phyloP scores from a whole-genome alignment of 2,329 filamentous ascomycete genomes.

The Plenodomus tracheiphilus region DNA sequence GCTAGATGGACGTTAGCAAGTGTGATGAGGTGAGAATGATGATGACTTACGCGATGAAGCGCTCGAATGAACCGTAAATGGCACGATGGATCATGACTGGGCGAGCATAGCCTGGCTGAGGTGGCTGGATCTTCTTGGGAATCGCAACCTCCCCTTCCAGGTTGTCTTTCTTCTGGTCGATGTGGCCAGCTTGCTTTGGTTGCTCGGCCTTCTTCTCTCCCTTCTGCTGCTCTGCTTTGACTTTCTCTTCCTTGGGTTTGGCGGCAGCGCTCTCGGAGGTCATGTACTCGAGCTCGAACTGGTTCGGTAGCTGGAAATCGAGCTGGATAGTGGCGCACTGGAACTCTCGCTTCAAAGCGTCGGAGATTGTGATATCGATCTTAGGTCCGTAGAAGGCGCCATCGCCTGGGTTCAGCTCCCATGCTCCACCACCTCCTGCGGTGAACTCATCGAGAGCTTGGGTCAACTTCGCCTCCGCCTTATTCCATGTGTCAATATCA shows the following conservation, averaged over 20 bases:
- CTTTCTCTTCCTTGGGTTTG: conserved; percentile 44
- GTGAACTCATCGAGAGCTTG: conserved; percentile 77
- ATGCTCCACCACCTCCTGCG: conserved; percentile 63
- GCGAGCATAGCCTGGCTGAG: conserved; percentile 63
- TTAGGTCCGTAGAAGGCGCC: conserved; percentile 98
- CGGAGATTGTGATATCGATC: conserved; percentile 94
- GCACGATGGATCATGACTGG: conserved; percentile 88
- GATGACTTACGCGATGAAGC: conserved; percentile 60
- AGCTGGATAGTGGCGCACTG: conserved; percentile 95
- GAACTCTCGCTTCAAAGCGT: conserved; percentile 81
- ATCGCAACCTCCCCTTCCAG: conserved; percentile 18
- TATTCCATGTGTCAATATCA: conserved; percentile 83
- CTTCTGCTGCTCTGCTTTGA: conserved; percentile 27
- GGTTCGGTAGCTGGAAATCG: conserved; percentile 82
- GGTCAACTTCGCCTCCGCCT: conserved; percentile 79
- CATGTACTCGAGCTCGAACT: conserved; percentile 87
- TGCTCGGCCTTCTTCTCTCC: conserved; percentile 18
- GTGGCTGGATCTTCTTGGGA: conserved; percentile 30
- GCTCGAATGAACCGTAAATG: conserved; percentile 72
- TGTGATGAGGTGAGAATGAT: not conserved
- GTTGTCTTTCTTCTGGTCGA: conserved; percentile 27
- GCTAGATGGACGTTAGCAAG: conserved; percentile 23
- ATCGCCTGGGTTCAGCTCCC: conserved; percentile 92
- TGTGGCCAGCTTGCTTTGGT: conserved; percentile 29
- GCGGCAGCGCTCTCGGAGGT: conserved; percentile 63